These are phyloP conservation scores for Monilinia polystroma DNA, from an alignment of 2,329 filamentous ascomycete species.

Conservation along the genomic window DNA sequence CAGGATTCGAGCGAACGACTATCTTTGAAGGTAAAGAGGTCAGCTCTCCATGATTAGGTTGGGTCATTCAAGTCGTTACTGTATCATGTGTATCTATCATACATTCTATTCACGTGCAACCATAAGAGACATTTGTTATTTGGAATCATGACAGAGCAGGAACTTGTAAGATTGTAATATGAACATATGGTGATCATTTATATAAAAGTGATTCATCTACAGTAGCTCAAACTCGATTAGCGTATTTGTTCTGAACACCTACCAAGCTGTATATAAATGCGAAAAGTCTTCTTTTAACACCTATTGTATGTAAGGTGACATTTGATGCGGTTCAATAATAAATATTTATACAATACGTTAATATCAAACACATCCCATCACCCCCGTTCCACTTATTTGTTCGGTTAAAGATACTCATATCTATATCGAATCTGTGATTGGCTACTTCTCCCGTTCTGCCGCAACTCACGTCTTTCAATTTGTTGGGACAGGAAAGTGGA, in stretches of 20 bases:
- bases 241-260: too few species aligned
- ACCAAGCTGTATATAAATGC: background rate
- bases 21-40: conserved; percentile 31
- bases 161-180: background rate
- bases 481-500: conserved; percentile 22
- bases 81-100: conserved; percentile 11
- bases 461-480: conserved; percentile 2
- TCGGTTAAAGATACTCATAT: conserved; percentile 1
- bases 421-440: conserved; percentile 8
- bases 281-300: background rate
- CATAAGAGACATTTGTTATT: conserved; percentile 8
- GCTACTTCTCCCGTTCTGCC: conserved; percentile 4
- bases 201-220: background rate
- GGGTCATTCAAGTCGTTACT: conserved; percentile 2
- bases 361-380: conserved; percentile 11
- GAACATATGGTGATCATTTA: background rate
- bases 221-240: background rate
- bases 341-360: background rate
- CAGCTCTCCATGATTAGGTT: background rate
- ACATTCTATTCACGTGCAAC: conserved; percentile 12
- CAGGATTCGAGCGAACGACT: conserved; percentile 34
- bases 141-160: background rate
- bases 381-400: conserved; percentile 13
- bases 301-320: background rate
- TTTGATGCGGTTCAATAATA: too few species aligned